phyloP scores from a whole-genome alignment of 345 rosid genomes.

The Bruguiera sexangula region DNA sequence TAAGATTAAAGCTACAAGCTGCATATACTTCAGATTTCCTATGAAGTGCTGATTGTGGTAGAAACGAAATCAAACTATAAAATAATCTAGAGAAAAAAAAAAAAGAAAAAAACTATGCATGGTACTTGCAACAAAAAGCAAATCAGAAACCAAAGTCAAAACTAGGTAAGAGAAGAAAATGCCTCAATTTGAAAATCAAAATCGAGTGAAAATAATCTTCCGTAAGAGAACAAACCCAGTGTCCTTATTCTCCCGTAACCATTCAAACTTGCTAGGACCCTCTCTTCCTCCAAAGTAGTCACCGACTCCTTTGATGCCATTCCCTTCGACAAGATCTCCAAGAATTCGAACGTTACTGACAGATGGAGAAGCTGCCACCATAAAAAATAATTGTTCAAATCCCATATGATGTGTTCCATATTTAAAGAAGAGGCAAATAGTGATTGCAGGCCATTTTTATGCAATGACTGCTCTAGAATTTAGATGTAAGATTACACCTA shows the following conservation, averaged over 20 bases:
- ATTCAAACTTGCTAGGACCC: constrained; percentile 96
- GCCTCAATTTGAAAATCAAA: neutral
- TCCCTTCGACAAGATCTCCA: constrained; percentile 87
- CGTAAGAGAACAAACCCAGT: constrained; percentile 55
- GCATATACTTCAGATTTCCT: no score
- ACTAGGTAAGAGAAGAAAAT: neutral
- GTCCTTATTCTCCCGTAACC: constrained; percentile 75
- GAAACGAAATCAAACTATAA: neutral
- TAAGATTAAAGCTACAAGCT: neutral
- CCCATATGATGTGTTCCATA: neutral
- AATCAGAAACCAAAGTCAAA: neutral
- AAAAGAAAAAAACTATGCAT: neutral
- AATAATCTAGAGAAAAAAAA: neutral
- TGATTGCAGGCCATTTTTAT: neutral
- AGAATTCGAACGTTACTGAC: constrained; percentile 62
- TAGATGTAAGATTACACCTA: neutral
- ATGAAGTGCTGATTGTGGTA: no score
- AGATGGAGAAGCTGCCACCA: constrained; percentile 84
- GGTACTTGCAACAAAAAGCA: neutral
- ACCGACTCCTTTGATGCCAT: constrained; percentile 68
- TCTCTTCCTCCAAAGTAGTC: constrained; percentile 96
- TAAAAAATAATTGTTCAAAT: constrained; percentile 21
- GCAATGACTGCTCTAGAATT: neutral
- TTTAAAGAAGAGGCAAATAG: neutral
- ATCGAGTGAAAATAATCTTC: constrained; percentile 3